These are phyloP conservation scores for Ziziphus jujuba DNA, from an alignment of 306 rosid species.

Conservation along the genomic window DNA sequence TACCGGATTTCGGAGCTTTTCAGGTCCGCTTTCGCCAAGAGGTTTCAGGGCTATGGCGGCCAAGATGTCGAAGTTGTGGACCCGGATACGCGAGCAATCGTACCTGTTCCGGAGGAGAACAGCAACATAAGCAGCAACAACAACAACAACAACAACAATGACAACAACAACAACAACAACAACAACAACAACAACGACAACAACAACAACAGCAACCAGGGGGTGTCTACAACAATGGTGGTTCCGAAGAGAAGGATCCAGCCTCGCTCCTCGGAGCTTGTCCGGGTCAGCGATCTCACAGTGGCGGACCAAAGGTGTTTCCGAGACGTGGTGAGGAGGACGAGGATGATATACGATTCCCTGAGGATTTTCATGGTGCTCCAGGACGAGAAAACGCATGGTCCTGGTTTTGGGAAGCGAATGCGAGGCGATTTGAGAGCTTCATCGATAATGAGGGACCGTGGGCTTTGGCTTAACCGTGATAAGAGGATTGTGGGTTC, in stretches of 20 bases:
- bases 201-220: conserved; percentile 20
- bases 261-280: conserved; percentile 60
- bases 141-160: conserved; percentile 25
- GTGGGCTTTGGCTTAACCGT: conserved; percentile 79
- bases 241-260: conserved; percentile 25
- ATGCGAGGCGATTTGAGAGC: conserved; percentile 67
- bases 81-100: conserved; percentile 59
- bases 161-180: conserved; percentile 23
- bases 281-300: conserved; percentile 62
- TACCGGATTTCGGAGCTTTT: conserved; percentile 59
- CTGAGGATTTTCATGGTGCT: conserved; percentile 46
- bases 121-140: no score
- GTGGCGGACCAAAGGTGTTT: conserved; percentile 58
- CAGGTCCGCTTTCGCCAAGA: conserved; percentile 43
- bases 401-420: conserved; percentile 20
- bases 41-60: conserved; percentile 30
- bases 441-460: conserved; percentile 53
- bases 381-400: conserved; percentile 53
- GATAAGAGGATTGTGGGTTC: conserved; percentile 91
- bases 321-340: conserved; percentile 54
- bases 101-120: conserved; percentile 53
- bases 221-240: not conserved
- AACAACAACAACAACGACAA: conserved; percentile 25
- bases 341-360: conserved; percentile 80
- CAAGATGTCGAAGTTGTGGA: conserved; percentile 29